These are phyloP conservation scores for Staphylotrichum tortipilum DNA, from an alignment of 495 filamentous ascomycete genomes.

Conservation along the genomic window DNA sequence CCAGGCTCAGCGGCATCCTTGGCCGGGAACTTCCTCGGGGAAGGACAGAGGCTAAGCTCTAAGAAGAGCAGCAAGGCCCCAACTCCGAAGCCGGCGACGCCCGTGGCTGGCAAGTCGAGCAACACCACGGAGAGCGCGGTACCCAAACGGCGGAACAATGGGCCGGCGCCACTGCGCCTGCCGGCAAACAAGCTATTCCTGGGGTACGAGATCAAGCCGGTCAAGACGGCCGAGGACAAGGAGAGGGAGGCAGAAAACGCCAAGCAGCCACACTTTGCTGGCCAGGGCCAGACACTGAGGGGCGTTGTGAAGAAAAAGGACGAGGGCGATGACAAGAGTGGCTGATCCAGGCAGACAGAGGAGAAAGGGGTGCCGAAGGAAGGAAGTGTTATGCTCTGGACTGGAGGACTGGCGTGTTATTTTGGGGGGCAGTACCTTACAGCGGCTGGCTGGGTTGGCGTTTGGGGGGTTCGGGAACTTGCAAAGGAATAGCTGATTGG, in stretches of 20 bases:
- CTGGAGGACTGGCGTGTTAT: too few relatives aligned
- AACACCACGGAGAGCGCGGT: slow-evolving; percentile 39
- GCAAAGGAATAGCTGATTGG: too few relatives aligned
- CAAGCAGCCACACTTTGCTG: slow-evolving; percentile 68
- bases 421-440: too few relatives aligned
- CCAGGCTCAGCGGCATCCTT: slow-evolving; percentile 60
- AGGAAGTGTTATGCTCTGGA: too few relatives aligned
- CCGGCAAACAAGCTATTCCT: slow-evolving; percentile 90
- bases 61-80: slow-evolving; percentile 74
- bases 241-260: slow-evolving; percentile 54
- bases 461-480: too few relatives aligned
- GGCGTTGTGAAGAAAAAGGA: slow-evolving; percentile 51
- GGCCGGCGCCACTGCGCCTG: slow-evolving; percentile 79
- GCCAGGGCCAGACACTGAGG: slow-evolving; percentile 77
- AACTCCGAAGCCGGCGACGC: slow-evolving; percentile 73
- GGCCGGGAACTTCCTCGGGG: slow-evolving; percentile 68
- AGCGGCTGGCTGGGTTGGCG: too few relatives aligned
- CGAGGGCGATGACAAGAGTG: slow-evolving; percentile 27
- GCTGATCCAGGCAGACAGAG: slow-evolving; percentile 27
- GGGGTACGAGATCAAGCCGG: slow-evolving; percentile 82
- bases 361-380: slow-evolving; percentile 14
- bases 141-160: slow-evolving; percentile 51
- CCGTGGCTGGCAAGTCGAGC: slow-evolving; percentile 59
- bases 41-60: slow-evolving; percentile 64
- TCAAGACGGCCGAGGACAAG: slow-evolving; percentile 70